A percentile compares a stretch with the other conserved stretches of the same genome.
phyloP scores from a whole-genome alignment of 495 filamentous ascomycete species.

The Thozetella sp. region DNA sequence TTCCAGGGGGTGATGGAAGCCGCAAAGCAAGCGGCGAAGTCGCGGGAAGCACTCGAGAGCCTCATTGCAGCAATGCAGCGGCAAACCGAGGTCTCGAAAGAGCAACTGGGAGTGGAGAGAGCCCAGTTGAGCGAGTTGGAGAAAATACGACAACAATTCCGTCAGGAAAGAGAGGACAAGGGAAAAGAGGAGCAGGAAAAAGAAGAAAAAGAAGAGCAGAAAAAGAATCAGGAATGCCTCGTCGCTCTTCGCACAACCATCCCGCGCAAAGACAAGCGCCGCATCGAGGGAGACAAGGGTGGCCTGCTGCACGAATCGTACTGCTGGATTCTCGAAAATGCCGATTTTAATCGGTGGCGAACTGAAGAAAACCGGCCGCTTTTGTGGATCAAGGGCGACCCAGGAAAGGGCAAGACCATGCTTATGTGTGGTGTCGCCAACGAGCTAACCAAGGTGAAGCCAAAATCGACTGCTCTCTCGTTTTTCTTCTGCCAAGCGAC shows the following conservation, averaged over 20 bases:
- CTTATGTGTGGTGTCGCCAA: constrained; percentile 40
- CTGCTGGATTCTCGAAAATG: constrained; percentile 40
- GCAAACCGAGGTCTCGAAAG: no score
- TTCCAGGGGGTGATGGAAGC: no score
- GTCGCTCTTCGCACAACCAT: constrained; percentile 12
- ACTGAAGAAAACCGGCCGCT: constrained; percentile 21
- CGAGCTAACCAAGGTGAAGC: constrained; percentile 17
- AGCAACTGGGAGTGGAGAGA: no score
- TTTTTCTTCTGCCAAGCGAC: constrained; percentile 53
- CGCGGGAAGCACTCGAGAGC: no score
- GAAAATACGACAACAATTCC: no score
- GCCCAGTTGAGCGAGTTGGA: no score
- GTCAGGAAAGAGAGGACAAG: no score
- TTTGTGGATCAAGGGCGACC: constrained; percentile 47
- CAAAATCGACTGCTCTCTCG: constrained; percentile 14
- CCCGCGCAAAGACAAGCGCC: constrained; percentile 33
- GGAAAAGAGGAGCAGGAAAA: no score
- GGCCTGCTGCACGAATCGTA: constrained; percentile 40
- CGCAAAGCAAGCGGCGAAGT: no score
- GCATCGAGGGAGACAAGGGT: constrained; percentile 39
- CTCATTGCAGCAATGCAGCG: no score
- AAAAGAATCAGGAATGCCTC: background rate
- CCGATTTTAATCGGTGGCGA: constrained; percentile 31
- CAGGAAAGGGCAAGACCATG: constrained; percentile 55
- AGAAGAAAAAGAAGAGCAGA: no score